Conservation (phyloP, 202 grass and related monocot species). For the Hordeum pubiflorum region DNA sequence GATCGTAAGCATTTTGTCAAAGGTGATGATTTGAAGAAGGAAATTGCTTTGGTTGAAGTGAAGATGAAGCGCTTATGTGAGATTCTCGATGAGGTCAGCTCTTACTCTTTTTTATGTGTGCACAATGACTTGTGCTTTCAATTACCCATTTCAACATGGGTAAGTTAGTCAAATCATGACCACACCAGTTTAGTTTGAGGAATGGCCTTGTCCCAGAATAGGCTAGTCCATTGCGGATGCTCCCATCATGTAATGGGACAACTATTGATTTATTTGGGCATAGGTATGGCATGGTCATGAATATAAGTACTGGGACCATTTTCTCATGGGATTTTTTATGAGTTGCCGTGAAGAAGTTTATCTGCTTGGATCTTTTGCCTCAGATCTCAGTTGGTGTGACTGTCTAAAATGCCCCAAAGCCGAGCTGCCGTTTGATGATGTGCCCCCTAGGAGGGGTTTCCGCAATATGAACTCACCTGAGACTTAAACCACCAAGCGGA, state of each 20-base stretch:
- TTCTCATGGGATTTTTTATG: no score
- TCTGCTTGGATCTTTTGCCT: no score
- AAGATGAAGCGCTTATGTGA: constrained; percentile 78
- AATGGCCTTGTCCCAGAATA: neutral
- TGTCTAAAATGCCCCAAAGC: no score
- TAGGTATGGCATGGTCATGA: neutral
- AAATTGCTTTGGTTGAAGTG: constrained; percentile 69
- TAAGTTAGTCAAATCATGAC: neutral
- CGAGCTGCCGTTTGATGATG: no score
- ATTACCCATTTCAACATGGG: neutral
- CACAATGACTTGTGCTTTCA: neutral
- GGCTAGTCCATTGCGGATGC: neutral
- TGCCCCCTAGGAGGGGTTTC: no score
- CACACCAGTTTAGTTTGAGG: neutral
- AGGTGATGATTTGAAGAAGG: constrained; percentile 69
- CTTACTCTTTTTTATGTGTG: neutral
- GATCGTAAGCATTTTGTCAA: constrained; percentile 86
- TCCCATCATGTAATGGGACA: neutral
- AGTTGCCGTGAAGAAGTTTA: no score
- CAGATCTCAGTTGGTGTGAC: no score
- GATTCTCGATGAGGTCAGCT: constrained; percentile 74
- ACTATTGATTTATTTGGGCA: neutral
- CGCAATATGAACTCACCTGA: no score
- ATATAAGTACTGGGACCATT: neutral
- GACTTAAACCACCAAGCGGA: no score